These are phyloP conservation scores for Pseudogymnoascus destructans DNA, from an alignment of 2,329 filamentous ascomycete species.

Conservation along the genomic window DNA sequence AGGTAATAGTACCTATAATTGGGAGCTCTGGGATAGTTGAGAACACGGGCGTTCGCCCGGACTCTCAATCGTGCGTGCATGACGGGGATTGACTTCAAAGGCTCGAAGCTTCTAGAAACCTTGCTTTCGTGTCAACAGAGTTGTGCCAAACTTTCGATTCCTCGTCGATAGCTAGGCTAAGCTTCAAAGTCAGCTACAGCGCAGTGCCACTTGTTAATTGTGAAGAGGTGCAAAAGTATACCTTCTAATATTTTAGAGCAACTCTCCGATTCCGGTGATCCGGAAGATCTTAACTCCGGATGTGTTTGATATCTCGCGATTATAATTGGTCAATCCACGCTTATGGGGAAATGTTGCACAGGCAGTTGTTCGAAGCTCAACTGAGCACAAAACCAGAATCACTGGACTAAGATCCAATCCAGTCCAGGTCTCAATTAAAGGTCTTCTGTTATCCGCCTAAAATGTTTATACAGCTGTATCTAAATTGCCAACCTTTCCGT, in stretches of 20 bases:
- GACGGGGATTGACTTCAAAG: background rate
- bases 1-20: slow-evolving; percentile 22
- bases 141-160: background rate
- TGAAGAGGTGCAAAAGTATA: background rate
- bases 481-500: slow-evolving; percentile 3
- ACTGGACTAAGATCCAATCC: background rate
- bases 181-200: background rate
- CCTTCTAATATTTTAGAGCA: slow-evolving; percentile 4
- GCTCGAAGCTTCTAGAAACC: background rate
- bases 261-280: slow-evolving; percentile 1
- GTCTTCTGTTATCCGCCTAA: background rate
- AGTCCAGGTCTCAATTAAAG: background rate
- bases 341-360: background rate
- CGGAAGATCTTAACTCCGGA: background rate
- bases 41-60: slow-evolving; percentile 20
- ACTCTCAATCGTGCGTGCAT: slow-evolving; percentile 20
- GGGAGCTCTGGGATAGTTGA: slow-evolving; percentile 21
- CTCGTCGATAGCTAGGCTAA: background rate
- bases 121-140: background rate
- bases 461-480: background rate
- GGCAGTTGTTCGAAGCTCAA: background rate
- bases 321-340: background rate
- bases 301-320: background rate
- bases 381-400: background rate
- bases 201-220: background rate